Base-by-base conservation (phyloP, 768 basidiomycete species). In the Cantharellus anzutake region DNA sequence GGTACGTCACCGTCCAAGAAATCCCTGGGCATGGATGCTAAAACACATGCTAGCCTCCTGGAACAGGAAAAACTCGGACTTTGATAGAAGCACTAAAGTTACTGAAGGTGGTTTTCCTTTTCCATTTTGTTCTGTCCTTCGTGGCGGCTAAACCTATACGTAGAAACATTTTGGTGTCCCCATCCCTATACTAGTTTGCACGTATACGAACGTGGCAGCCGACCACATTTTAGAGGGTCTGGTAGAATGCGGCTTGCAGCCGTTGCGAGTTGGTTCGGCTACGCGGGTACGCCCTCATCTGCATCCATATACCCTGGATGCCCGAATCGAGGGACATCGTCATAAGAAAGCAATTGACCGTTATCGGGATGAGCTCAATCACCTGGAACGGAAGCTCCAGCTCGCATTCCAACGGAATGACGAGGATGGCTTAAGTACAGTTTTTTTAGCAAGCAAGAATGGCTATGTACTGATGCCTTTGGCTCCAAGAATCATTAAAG, bases 121-220 rank as follows among this genome's bases (percentile, higher is more conserved):
- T n/a, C n/a, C n/a, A n/a, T n/a, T n/a, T n/a, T n/a, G n/a, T n/a
- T n/a, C n/a, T n/a, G n/a, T n/a, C n/a, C n/a, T n/a, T n/a, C n/a
- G n/a, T n/a, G n/a, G n/a, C n/a, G n/a, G n/a, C n/a, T n/a, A 2
- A 50, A 63, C 48, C 57, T 62, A 63, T 57, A 29, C 59, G 3
- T 67, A 89, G 83, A 68, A 71, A 2, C 80, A 89, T 66, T 97
- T 92, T 68, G 75, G 84, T 68, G 81, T 93, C 5, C 79, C 86
- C 3, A 79, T 85, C 41, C 90, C 90, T 1, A 74, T 94, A 44
- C 78, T 97, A 11, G 84, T 94, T n/a, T 88, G 87, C 68, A 92
- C 92, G 0, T 94, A 87, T 67, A 96, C 93, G 44, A 93, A 96
- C 64, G 86, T 81, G 20, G 91, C 93, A 0, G 89, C 93, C 20